Evolutionary conservation across 1,284 basidiomycete species (phyloP).

Genomic region (Trichosporon faecale): DNA sequence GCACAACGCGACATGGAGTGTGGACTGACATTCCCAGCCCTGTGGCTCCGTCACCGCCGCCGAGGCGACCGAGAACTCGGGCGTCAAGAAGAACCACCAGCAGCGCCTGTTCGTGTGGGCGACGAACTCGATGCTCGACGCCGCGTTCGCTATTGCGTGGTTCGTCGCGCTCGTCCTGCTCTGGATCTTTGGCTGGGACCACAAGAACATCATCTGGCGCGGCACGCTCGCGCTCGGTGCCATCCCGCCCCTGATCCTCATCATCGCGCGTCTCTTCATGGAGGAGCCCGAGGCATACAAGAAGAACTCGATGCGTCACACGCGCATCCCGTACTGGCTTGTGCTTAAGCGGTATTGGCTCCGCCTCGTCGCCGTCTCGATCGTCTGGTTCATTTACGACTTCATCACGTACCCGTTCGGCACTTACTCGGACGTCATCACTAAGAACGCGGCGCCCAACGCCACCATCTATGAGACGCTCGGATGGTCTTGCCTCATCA

Average conservation of each 20-base stretch:
- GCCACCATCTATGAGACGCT: conserved; percentile 37
- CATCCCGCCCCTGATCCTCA: conserved; percentile 70
- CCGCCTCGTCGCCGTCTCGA: conserved; percentile 35
- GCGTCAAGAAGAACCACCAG: conserved; percentile 70
- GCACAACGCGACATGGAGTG: not conserved
- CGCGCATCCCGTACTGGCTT: conserved; percentile 62
- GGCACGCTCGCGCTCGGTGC: conserved; percentile 80
- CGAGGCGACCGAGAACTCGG: conserved; percentile 76
- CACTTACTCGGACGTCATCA: conserved; percentile 70
- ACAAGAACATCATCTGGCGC: conserved; percentile 68
- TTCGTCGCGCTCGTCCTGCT: conserved; percentile 80
- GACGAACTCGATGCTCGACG: conserved; percentile 23
- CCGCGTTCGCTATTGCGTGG: conserved; percentile 59
- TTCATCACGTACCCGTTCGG: conserved; percentile 40
- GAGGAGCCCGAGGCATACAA: conserved; percentile 60
- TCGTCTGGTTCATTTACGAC: conserved; percentile 67
- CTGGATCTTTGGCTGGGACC: conserved; percentile 71
- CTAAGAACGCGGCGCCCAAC: conserved; percentile 31
- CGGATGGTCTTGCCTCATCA: conserved; percentile 52
- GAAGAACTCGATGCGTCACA: conserved; percentile 63
- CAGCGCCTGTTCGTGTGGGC: conserved; percentile 71
- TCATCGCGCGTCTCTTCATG: conserved; percentile 84
- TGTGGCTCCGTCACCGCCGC: conserved; percentile 63
- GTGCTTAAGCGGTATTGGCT: conserved; percentile 69
- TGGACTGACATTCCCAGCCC: conserved; percentile 52